Evolutionary conservation across 257 asterid genomes (phyloP), one percentile per base, ranked within the genome.

Genomic region (Ilex aquifolium): DNA sequence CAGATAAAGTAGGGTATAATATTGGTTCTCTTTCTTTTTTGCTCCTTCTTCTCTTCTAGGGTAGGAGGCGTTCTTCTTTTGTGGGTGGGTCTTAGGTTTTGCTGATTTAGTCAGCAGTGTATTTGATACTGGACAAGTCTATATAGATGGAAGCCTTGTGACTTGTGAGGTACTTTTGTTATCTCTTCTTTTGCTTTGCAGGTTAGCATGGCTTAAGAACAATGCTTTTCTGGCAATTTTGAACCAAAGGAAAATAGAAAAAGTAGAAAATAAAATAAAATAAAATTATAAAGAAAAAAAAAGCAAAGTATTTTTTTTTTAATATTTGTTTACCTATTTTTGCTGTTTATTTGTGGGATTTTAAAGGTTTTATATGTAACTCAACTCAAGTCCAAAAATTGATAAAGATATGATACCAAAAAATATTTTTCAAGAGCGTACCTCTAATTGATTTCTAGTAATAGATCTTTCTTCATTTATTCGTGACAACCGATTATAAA

Each of bases 11-110:
- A 65, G 2, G 30, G 16, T 14, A 13, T 44, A 31, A 11, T 51
- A 32, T 21, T 70, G 64, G 62, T 21, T 60, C 67, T 48, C 56
- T 12, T 50, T 57, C 31, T 60, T 0, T 17, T 32, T 15, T 7
- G 10, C 30, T 27, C 29, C 74, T 69, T 44, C 66, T 39, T 70
- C 67, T 73, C 73, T 72, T 63, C 70, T 71, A 68, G 79, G 77
- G 69, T 50, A 68, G 42, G 59, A 56, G 48, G n/a, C 68, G 53
- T 52, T 57, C 49, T 46, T 65, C 44, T 57, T 56, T 59, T 46
- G 72, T 73, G 74, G 75, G 51, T 68, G 65, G 76, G 71, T 71
- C 64, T 68, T 60, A 64, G 75, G 70, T 78, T 73, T 70, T 65
- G 27, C 63, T 52, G 61, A 65, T 50, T 49, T 74, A 59, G 27